Percentiles rank a stretch among this genome's conserved stretches.
These are phyloP conservation scores for Geosmithia flava DNA, from an alignment of 2,329 filamentous ascomycete genomes.

Conservation along the genomic window DNA sequence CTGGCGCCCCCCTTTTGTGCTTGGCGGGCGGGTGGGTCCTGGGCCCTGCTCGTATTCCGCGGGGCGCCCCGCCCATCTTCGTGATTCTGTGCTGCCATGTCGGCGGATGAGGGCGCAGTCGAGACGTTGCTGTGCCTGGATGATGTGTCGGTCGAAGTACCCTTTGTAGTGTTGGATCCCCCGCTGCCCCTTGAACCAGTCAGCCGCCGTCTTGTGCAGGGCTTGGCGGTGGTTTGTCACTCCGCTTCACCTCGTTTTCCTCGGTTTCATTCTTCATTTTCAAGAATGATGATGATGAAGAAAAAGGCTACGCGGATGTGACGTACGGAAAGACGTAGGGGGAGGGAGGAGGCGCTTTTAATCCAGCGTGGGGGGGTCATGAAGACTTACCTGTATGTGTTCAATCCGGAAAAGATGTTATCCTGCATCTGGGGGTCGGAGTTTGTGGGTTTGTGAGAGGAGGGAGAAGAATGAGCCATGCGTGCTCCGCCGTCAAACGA, in stretches of 20 bases:
- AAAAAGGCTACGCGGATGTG: too few species aligned
- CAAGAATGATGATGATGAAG: too few species aligned
- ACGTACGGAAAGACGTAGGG: too few species aligned
- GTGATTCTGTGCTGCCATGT: slow-evolving; percentile 7
- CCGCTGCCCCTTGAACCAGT: slow-evolving; percentile 40
- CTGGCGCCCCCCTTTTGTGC: slow-evolving; percentile 34
- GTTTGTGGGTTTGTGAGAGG: slow-evolving; percentile 23
- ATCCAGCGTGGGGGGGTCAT: slow-evolving; percentile 7
- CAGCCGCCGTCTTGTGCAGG: slow-evolving; percentile 11
- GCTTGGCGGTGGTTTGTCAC: slow-evolving; percentile 1
- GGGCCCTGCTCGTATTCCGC: slow-evolving; percentile 10
- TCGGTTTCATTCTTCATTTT: too few species aligned
- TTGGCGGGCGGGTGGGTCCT: slow-evolving; percentile 15
- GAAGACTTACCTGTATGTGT: slow-evolving; percentile 20
- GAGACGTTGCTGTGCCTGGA: slow-evolving; percentile 50
- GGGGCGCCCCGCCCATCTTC: slow-evolving; percentile 9
- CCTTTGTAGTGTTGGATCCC: slow-evolving; percentile 49
- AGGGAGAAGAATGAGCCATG: slow-evolving; percentile 22
- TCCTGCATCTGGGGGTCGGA: slow-evolving; percentile 34
- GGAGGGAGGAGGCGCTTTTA: too few species aligned
- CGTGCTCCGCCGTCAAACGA: slow-evolving; percentile 38
- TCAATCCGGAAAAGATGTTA: slow-evolving; percentile 46
- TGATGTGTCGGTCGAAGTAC: slow-evolving; percentile 45
- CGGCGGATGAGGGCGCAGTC: slow-evolving; percentile 47
- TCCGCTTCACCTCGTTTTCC: neutral